A percentile compares a stretch with the other conserved stretches of the same genome.
Conservation (phyloP, 2,329 filamentous ascomycete genomes). For the Hypoxylon sp. region DNA sequence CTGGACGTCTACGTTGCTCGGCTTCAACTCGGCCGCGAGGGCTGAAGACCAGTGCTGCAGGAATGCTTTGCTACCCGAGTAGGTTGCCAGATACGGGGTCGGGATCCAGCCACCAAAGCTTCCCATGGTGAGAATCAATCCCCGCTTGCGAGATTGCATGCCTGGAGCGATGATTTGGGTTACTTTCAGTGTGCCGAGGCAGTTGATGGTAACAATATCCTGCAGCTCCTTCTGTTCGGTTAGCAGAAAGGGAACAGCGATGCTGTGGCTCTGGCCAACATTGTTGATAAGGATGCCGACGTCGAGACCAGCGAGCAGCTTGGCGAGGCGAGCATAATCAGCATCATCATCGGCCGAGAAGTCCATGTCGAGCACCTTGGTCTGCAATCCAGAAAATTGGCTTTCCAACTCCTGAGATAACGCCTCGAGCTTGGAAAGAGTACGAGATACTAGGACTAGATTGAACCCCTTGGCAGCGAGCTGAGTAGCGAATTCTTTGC, state of each 20-base stretch:
- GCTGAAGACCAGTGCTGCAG: constrained; percentile 94
- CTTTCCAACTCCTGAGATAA: constrained; percentile 78
- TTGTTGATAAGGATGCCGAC: constrained; percentile 94
- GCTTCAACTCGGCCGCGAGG: constrained; percentile 82
- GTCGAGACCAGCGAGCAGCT: constrained; percentile 76
- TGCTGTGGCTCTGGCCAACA: constrained; percentile 91
- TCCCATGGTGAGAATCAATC: constrained; percentile 95
- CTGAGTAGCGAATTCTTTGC: constrained; percentile 93
- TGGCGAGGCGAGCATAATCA: constrained; percentile 79
- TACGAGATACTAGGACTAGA: constrained; percentile 92
- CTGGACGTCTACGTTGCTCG: constrained; percentile 86
- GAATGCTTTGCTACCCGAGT: constrained; percentile 98
- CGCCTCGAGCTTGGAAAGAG: constrained; percentile 85
- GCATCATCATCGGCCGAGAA: constrained; percentile 80
- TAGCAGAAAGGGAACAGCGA: constrained; percentile 87
- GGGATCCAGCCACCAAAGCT: constrained; percentile 94
- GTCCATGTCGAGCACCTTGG: constrained; percentile 89
- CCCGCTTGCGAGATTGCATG: constrained; percentile 83
- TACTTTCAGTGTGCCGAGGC: constrained; percentile 85
- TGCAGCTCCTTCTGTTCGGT: constrained; percentile 82
- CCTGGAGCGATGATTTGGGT: constrained; percentile 86
- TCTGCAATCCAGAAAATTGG: constrained; percentile 73
- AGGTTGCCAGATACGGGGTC: constrained; percentile 91
- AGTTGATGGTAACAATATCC: constrained; percentile 95
- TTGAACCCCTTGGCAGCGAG: constrained; percentile 94